A percentile compares a stretch with the other conserved stretches of the same genome.
Evolutionary conservation across 176 grass and related monocot genomes (phyloP).

Genomic region (Typha latifolia): DNA sequence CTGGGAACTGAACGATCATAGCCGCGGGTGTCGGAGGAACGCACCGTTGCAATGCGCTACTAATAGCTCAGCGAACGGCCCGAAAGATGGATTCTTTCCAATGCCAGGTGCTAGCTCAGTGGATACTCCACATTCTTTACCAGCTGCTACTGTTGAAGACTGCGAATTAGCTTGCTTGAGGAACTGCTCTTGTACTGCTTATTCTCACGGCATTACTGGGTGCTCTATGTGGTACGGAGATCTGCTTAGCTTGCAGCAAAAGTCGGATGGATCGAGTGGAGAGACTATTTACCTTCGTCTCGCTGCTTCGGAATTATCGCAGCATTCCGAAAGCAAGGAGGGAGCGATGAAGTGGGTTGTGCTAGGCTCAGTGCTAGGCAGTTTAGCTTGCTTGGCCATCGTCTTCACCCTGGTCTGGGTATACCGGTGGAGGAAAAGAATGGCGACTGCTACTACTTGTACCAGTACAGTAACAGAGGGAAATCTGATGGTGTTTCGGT

Average conservation of each 20-base stretch:
- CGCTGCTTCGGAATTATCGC: constrained; percentile 19
- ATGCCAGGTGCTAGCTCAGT: constrained; percentile 16
- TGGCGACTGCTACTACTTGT: neutral
- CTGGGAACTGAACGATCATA: constrained; percentile 23
- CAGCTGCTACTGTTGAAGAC: constrained; percentile 1
- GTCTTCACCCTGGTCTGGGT: constrained; percentile 2
- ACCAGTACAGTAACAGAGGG: constrained; percentile 6
- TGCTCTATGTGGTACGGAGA: constrained; percentile 35
- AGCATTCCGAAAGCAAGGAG: neutral
- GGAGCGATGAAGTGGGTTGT: neutral
- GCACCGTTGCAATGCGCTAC: constrained; percentile 8
- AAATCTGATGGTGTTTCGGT: constrained; percentile 22
- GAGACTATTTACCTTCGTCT: constrained; percentile 30
- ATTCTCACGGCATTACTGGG: constrained; percentile 16
- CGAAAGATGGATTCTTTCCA: constrained; percentile 21
- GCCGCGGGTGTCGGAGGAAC: constrained; percentile 24
- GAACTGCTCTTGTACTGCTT: constrained; percentile 39
- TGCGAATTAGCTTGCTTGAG: constrained; percentile 32
- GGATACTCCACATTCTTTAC: neutral
- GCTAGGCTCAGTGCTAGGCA: neutral
- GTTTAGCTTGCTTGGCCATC: neutral
- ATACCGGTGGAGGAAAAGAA: constrained; percentile 3
- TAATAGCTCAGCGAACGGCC: neutral
- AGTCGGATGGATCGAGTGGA: neutral
- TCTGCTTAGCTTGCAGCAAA: constrained; percentile 20